Base-by-base conservation (phyloP, 2,329 filamentous ascomycete genomes). In the Cladophialophora yegresii region DNA sequence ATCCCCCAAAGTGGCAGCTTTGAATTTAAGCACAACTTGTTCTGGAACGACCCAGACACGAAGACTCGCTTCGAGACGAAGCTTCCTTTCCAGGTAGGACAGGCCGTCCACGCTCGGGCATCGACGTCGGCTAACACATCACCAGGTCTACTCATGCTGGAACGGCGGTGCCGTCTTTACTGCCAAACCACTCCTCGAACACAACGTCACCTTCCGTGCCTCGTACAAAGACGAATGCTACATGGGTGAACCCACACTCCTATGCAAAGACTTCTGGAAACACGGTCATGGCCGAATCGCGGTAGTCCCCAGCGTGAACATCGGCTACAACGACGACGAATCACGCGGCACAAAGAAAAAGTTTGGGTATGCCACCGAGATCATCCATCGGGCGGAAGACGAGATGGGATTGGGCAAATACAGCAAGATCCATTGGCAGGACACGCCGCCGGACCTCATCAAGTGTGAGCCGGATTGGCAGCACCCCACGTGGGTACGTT, bases 231-330 rank as follows among this genome's bases (percentile, higher is more conserved):
- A 63, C 1, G 85, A 87, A 70, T 87, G 84, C 63, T 75, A 72
- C 9, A 79, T 82, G 67, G 84, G 84, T 1, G 85, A 87, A 71
- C 83, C 84, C 1, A 78, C 80, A 61, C 70, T 85, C 7, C 82
- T 87, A 43, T 83, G 81, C 67, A 86, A 86, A 63, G 84, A 87
- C 64, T 62, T 87, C 70, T 87, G 84, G 82, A 76, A 70, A 10
- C 68, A 72, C 7, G 82, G 83, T 1, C 79, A 78, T 64, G 77
- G 80, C 12, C 83, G 79, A 69, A 84, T 87, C 65, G 84, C 84
- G 0, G 83, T 85, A 0, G 77, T 87, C 10, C 84, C 85, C 0
- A 78, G 77, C 2, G 79, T 87, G 2, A 85, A 84, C 66, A 72
- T 87, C 2, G 84, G 81, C 64, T 86, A 87, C 69, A 78, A 78